phyloP scores from a whole-genome alignment of 306 rosid species.

The Alnus glutinosa region DNA sequence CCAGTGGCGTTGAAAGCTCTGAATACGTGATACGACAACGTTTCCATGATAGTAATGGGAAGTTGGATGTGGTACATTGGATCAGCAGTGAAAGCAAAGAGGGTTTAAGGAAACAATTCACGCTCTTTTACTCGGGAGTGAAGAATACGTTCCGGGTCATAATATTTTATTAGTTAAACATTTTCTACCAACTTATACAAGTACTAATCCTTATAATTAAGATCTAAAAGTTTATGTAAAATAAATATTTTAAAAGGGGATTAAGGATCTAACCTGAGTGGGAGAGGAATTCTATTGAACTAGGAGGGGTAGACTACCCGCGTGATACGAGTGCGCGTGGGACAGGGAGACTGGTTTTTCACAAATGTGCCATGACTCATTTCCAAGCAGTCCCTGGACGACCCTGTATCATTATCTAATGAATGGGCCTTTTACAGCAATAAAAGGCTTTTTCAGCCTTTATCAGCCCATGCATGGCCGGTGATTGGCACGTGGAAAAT shows the following conservation, averaged over 20 bases:
- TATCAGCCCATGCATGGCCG: neutral
- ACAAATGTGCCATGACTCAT: neutral
- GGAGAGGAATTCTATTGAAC: no score
- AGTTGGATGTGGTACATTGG: neutral
- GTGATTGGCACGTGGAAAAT: neutral
- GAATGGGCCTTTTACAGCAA: no score
- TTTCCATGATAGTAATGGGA: neutral
- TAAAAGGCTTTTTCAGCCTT: neutral
- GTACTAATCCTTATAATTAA: no score
- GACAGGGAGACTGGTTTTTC: no score
- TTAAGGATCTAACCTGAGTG: no score
- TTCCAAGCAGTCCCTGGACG: conserved; percentile 8
- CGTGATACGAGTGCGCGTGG: no score
- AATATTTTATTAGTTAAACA: no score
- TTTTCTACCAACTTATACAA: no score
- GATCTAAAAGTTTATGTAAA: no score
- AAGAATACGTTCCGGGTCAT: no score
- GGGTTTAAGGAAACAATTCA: neutral
- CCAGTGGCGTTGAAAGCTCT: neutral
- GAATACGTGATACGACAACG: neutral
- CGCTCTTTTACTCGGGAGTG: neutral
- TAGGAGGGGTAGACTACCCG: no score
- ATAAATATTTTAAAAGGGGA: no score
- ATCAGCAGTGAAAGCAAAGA: neutral
- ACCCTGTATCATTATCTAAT: neutral